Evolutionary conservation across 2,329 filamentous ascomycete genomes (phyloP).

Genomic region (Chalaropsis ovoidea): DNA sequence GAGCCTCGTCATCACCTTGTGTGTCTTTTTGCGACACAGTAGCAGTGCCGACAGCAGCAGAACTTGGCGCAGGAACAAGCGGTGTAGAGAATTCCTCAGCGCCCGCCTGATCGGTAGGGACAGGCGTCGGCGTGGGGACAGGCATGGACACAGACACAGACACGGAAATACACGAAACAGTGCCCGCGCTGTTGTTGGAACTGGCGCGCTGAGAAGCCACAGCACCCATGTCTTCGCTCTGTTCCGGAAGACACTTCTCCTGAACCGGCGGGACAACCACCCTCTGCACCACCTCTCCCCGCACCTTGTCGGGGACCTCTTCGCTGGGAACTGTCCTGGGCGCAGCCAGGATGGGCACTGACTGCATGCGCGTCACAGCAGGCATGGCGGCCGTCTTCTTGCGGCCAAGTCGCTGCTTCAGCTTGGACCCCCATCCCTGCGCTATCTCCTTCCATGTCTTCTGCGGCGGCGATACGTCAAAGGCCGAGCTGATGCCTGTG

Average conservation of each 20-base stretch:
- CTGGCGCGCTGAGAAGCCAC: neutral
- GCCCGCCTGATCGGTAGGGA: neutral
- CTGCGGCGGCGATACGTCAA: conserved; percentile 22
- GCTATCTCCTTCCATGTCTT: conserved; percentile 19
- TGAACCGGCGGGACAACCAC: neutral
- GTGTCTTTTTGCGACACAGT: neutral
- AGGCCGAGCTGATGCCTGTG: conserved; percentile 20
- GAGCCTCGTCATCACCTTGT: neutral
- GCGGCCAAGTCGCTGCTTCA: conserved; percentile 14
- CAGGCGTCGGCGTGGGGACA: neutral
- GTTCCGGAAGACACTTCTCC: too few species aligned
- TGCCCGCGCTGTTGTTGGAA: neutral
- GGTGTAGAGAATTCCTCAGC: neutral
- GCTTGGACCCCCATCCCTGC: conserved; percentile 16
- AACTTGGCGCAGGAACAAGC: neutral
- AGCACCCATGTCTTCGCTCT: neutral
- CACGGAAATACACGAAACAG: neutral
- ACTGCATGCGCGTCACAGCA: conserved; percentile 8
- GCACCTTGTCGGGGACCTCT: neutral
- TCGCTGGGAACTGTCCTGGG: neutral
- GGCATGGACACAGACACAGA: neutral
- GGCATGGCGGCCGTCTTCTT: conserved; percentile 7
- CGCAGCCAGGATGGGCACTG: neutral
- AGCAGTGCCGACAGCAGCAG: neutral
- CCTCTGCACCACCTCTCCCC: neutral